phyloP scores from a whole-genome alignment of 768 basidiomycete genomes.

The Rubroboletus pulcherrimus region DNA sequence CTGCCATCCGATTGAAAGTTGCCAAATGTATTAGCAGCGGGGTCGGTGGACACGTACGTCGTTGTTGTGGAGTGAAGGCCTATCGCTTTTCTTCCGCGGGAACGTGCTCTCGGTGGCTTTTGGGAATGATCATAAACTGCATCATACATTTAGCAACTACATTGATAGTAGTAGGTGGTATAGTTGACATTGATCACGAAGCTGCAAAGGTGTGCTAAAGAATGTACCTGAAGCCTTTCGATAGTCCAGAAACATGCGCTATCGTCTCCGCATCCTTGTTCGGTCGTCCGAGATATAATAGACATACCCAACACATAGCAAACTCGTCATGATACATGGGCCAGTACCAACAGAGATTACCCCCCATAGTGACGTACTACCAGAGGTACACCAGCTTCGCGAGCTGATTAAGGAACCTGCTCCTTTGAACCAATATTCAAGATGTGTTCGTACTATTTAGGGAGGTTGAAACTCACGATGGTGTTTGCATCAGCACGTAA shows the following conservation, averaged over 20 bases:
- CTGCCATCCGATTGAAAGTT: conserved; percentile 4
- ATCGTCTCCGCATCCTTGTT: conserved; percentile 37
- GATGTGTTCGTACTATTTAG: neutral
- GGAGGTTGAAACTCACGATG: conserved; percentile 45
- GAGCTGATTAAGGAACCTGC: conserved; percentile 62
- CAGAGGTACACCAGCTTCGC: conserved; percentile 22
- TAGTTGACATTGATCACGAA: conserved; percentile 12
- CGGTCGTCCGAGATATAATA: conserved; percentile 37
- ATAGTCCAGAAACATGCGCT: conserved; percentile 34
- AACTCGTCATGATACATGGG: too few species aligned
- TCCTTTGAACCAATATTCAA: conserved; percentile 37
- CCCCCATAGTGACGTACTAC: conserved; percentile 70
- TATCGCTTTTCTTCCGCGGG: neutral
- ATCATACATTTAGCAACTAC: neutral
- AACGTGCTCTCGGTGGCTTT: neutral
- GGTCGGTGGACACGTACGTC: neutral
- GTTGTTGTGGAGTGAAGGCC: neutral
- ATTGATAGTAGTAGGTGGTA: neutral
- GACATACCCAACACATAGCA: conserved; percentile 46
- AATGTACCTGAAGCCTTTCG: conserved; percentile 30
- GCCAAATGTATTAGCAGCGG: neutral
- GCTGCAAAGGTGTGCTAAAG: too few species aligned
- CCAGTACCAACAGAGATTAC: conserved; percentile 53
- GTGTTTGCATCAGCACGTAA: conserved; percentile 53
- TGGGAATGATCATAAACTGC: neutral